Evolutionary conservation across 805 yeast genomes (phyloP).

Genomic region (Metschnikowia continentalis): DNA sequence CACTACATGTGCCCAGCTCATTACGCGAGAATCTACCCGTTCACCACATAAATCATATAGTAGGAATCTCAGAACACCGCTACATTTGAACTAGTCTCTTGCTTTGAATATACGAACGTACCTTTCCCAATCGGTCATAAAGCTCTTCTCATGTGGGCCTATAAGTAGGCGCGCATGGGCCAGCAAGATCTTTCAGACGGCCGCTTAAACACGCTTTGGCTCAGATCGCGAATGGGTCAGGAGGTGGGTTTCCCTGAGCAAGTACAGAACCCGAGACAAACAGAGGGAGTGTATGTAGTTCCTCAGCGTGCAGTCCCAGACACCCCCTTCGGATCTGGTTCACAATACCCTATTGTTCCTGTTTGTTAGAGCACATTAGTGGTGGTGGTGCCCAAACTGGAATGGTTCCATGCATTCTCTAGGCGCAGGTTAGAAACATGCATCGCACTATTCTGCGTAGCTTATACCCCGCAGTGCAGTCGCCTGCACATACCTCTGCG

Average conservation of each 20-base stretch:
- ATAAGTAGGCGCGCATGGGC: not conserved
- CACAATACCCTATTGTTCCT: too few species aligned
- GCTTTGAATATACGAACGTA: too few species aligned
- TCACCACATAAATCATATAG: too few species aligned
- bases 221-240: not conserved
- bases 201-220: not conserved
- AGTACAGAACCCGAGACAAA: too few species aligned
- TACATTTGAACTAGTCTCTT: not conserved
- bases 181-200: not conserved
- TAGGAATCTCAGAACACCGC: too few species aligned
- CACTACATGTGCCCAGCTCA: too few species aligned
- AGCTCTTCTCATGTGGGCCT: not conserved
- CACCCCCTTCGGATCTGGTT: too few species aligned
- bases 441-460: not conserved
- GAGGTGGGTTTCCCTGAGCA: not conserved
- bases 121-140: not conserved
- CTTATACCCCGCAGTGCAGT: not conserved
- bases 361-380: not conserved
- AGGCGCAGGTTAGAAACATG: not conserved
- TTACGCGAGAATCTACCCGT: too few species aligned
- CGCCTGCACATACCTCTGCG: not conserved
- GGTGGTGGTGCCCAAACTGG: not conserved
- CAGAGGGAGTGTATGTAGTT: too few species aligned
- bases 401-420: not conserved
- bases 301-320: too few species aligned